Percentiles rank a stretch among this genome's conserved stretches.
Evolutionary conservation across 176 grass and related monocot genomes (phyloP).

Genomic region (Metroxylon sagu): DNA sequence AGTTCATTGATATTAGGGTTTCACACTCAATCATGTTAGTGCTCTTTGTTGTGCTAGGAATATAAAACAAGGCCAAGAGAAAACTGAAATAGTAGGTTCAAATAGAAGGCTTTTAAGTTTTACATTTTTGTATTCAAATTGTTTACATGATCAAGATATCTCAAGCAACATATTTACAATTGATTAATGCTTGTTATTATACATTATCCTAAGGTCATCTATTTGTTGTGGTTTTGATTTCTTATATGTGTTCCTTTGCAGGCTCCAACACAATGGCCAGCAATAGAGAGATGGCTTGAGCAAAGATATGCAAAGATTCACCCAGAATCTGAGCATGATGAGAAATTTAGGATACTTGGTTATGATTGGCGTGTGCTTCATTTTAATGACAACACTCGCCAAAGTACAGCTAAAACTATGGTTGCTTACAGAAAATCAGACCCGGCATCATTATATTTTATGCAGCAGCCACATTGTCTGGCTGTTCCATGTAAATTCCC

Average conservation of each 20-base stretch:
- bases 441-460: conserved; percentile 42
- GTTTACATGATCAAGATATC: too few species aligned
- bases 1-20: too few species aligned
- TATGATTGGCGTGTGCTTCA: conserved; percentile 84
- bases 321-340: conserved; percentile 25
- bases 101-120: too few species aligned
- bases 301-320: conserved; percentile 49
- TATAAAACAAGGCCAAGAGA: too few species aligned
- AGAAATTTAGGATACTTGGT: conserved; percentile 68
- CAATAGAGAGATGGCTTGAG: conserved; percentile 57
- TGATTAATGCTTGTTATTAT: too few species aligned
- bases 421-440: conserved; percentile 40
- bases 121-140: too few species aligned
- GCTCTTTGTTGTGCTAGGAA: too few species aligned
- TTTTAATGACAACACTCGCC: conserved; percentile 79
- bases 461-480: conserved; percentile 83
- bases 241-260: conserved; percentile 5
- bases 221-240: too few species aligned
- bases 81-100: too few species aligned
- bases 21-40: too few species aligned
- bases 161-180: too few species aligned
- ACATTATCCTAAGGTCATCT: too few species aligned
- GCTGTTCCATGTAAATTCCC: conserved; percentile 77
- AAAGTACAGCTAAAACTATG: conserved; percentile 85
- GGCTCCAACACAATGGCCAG: conserved; percentile 39